phyloP scores from a whole-genome alignment of 2,329 filamentous ascomycete species.

The Penicillium olsonii region DNA sequence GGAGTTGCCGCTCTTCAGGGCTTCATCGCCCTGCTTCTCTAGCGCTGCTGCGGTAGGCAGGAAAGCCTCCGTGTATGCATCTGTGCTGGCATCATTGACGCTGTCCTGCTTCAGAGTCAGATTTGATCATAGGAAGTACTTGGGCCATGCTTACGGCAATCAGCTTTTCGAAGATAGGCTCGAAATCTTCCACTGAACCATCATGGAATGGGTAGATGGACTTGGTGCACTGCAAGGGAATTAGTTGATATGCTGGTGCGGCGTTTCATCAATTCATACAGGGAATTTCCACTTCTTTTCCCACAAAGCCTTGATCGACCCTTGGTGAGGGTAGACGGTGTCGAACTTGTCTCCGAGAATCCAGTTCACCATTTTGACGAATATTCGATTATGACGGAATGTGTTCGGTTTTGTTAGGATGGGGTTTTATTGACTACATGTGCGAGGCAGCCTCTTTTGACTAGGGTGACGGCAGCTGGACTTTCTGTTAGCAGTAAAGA shows the following conservation, averaged over 20 bases:
- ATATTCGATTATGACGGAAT: background rate
- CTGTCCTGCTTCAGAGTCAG: constrained; percentile 43
- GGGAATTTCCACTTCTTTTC: constrained; percentile 74
- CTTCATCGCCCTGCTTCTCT: constrained; percentile 53
- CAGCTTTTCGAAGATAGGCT: constrained; percentile 66
- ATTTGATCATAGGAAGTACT: background rate
- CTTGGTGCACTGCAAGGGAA: constrained; percentile 50
- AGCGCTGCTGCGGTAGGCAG: constrained; percentile 63
- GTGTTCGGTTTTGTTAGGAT: background rate
- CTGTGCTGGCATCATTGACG: constrained; percentile 66
- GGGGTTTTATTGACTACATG: background rate
- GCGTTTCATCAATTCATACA: constrained; percentile 42
- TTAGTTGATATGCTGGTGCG: constrained; percentile 18
- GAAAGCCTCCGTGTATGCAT: constrained; percentile 65
- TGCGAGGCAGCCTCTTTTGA: background rate
- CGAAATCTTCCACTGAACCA: constrained; percentile 66
- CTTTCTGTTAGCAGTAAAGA: background rate
- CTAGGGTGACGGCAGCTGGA: background rate
- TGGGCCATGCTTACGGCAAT: constrained; percentile 49
- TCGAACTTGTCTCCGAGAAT: constrained; percentile 51
- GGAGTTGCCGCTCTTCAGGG: constrained; percentile 50
- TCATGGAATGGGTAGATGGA: constrained; percentile 76
- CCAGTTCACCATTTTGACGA: constrained; percentile 28
- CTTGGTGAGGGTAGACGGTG: constrained; percentile 57
- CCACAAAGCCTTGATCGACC: constrained; percentile 65